Base-by-base conservation (phyloP, 2,329 filamentous ascomycete species). In the Chaetomiaceae sp. region DNA sequence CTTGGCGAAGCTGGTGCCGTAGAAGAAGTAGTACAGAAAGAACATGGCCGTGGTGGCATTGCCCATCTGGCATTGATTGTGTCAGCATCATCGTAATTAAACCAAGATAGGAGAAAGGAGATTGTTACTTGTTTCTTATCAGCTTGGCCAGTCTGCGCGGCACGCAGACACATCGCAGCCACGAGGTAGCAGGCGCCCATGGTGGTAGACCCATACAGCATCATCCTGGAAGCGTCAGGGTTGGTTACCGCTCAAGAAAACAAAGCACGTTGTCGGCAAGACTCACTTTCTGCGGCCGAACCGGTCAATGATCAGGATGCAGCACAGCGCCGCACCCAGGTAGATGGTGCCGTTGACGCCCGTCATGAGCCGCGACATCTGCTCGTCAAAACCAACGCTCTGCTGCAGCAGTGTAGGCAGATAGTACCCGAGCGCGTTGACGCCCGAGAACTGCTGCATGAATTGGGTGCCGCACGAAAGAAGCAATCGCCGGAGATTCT, bases 1-100 rank as follows among this genome's bases (percentile, higher is more conserved):
- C 47, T 50, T 50, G 47, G 47, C 47, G 21, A 50, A 50, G 30
- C 47, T 50, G 29, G 47, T 50, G 47, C 47, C 47, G 47, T 50
- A 50, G 47, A 50, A 50, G 30, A 43, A 50, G 47, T 50, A 50
- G 47, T 50, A 50, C 8, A 50, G 38, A 23, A 50, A 50, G 38
- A 50, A 50, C 47, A 50, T 50, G 47, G 47, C 47, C 38, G 47
- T 50, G 5, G 47, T 50, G 9, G n/a, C 47, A 38, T 50, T 43
- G 47, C 47, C 47, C 47, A 50, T 50, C 38, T 43, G 21, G n/a
- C n/a, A n/a, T n/a, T n/a, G n/a, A n/a, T n/a, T n/a, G n/a, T n/a
- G n/a, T n/a, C n/a, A n/a, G n/a, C n/a, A n/a, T n/a, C n/a, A n/a
- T n/a, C n/a, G n/a, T n/a, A n/a, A n/a, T n/a, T n/a, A n/a, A n/a